Evolutionary conservation across 2,329 filamentous ascomycete genomes (phyloP).

Genomic region (Xenoacremonium recifei): DNA sequence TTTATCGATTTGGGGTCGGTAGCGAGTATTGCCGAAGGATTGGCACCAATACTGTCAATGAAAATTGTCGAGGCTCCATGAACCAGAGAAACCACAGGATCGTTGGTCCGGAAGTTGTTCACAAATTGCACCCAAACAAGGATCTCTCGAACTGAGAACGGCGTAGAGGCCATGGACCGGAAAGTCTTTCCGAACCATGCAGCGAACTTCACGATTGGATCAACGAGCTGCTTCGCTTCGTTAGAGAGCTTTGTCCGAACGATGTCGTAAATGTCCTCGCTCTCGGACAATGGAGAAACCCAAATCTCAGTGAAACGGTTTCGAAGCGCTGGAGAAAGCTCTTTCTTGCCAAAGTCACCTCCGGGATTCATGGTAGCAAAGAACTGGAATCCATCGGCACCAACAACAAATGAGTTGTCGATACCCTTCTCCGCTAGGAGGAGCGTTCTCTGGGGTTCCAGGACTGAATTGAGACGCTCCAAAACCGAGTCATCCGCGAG

Average conservation of each 20-base stretch:
- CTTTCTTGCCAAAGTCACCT: slow-evolving; percentile 96
- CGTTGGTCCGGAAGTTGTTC: slow-evolving; percentile 59
- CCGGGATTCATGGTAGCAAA: slow-evolving; percentile 99
- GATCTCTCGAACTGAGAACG: slow-evolving; percentile 88
- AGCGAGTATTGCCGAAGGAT: slow-evolving; percentile 83
- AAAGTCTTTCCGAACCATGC: slow-evolving; percentile 89
- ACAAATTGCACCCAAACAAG: slow-evolving; percentile 93
- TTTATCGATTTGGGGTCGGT: slow-evolving; percentile 68
- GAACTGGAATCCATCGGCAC: slow-evolving; percentile 82
- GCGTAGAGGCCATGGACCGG: slow-evolving; percentile 69
- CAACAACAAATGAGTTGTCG: slow-evolving; percentile 76
- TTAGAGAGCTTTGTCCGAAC: slow-evolving; percentile 70
- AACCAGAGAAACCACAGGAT: slow-evolving; percentile 51
- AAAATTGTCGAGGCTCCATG: slow-evolving; percentile 96
- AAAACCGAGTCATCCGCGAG: slow-evolving; percentile 96
- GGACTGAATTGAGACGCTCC: slow-evolving; percentile 91
- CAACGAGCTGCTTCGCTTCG: slow-evolving; percentile 56
- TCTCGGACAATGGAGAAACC: slow-evolving; percentile 85
- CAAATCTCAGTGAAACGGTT: slow-evolving; percentile 99
- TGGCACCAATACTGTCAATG: slow-evolving; percentile 91
- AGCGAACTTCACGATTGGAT: slow-evolving; percentile 79
- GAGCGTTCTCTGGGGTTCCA: slow-evolving; percentile 83
- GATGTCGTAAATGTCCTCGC: slow-evolving; percentile 85
- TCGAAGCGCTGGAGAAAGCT: slow-evolving; percentile 88
- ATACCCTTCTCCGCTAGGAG: slow-evolving; percentile 92